Conservation (phyloP, 2,329 filamentous ascomycete genomes). For the Xylogone sp. region DNA sequence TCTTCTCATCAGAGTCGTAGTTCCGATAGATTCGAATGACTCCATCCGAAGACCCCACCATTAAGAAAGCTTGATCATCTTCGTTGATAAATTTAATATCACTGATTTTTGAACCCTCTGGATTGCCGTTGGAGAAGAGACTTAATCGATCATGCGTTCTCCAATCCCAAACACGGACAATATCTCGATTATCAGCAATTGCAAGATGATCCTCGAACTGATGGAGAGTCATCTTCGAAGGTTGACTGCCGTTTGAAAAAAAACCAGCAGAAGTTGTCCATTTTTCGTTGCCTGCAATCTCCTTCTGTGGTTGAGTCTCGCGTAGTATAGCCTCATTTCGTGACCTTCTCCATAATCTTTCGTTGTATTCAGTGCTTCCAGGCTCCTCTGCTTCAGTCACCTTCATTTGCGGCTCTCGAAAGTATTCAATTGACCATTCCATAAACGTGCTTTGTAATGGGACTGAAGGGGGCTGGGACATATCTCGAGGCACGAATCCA, state of each 20-base stretch:
- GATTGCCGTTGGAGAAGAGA: slow-evolving; percentile 93
- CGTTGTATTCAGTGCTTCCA: slow-evolving; percentile 93
- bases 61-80: slow-evolving; percentile 89
- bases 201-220: slow-evolving; percentile 96
- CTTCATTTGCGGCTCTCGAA: slow-evolving; percentile 98
- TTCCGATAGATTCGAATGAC: slow-evolving; percentile 90
- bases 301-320: slow-evolving; percentile 91
- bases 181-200: slow-evolving; percentile 90
- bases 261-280: slow-evolving; percentile 84
- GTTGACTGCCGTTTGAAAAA: slow-evolving; percentile 85
- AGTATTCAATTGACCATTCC: slow-evolving; percentile 97
- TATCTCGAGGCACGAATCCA: slow-evolving; percentile 62
- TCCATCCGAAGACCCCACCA: slow-evolving; percentile 94
- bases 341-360: slow-evolving; percentile 85
- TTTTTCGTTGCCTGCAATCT: slow-evolving; percentile 75
- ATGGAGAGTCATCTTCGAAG: slow-evolving; percentile 91
- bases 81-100: slow-evolving; percentile 98
- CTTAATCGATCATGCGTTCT: slow-evolving; percentile 69
- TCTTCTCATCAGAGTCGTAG: slow-evolving; percentile 73
- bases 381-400: slow-evolving; percentile 93
- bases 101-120: slow-evolving; percentile 83
- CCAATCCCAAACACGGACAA: slow-evolving; percentile 92
- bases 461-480: slow-evolving; percentile 56
- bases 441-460: slow-evolving; percentile 82
- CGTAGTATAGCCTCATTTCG: slow-evolving; percentile 90